A percentile compares a stretch with the other conserved stretches of the same genome.
These are phyloP conservation scores for Zygosaccharomyces bailii DNA, from an alignment of 805 yeast genomes.

Conservation along the genomic window DNA sequence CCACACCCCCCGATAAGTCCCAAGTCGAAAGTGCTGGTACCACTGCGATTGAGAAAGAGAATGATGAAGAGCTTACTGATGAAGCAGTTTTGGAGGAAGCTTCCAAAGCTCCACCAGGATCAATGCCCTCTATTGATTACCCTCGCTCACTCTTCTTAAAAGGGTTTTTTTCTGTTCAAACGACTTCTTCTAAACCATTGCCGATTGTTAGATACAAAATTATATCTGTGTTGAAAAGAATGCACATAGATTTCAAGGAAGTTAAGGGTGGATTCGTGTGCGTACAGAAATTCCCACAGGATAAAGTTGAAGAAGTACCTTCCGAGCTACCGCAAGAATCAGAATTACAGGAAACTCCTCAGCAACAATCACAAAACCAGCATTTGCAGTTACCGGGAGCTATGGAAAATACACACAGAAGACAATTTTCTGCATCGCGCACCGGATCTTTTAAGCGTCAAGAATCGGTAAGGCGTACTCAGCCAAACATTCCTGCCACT, in stretches of 20 bases:
- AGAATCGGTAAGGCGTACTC: conserved; percentile 30
- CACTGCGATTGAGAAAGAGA: conserved; percentile 6
- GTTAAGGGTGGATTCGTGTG: conserved; percentile 94
- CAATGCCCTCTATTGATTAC: conserved; percentile 92
- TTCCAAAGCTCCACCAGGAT: conserved; percentile 61
- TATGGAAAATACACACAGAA: conserved; percentile 20
- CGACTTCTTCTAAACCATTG: conserved; percentile 88
- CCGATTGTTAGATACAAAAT: conserved; percentile 85
- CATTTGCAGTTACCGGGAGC: conserved; percentile 15
- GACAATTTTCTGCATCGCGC: conserved; percentile 27
- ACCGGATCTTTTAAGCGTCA: conserved; percentile 41
- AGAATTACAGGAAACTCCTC: not conserved
- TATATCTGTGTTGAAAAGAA: conserved; percentile 66
- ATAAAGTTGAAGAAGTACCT: conserved; percentile 35
- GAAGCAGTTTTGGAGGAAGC: conserved; percentile 47
- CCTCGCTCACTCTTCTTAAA: conserved; percentile 87
- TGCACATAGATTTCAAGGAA: conserved; percentile 80
- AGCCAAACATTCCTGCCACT: conserved; percentile 50
- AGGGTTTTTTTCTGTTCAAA: conserved; percentile 92
- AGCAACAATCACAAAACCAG: conserved; percentile 7
- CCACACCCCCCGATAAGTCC: conserved; percentile 19
- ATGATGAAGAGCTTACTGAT: conserved; percentile 41
- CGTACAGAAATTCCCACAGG: conserved; percentile 49
- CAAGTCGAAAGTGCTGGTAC: conserved; percentile 19
- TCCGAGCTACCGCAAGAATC: conserved; percentile 1